Conservation (phyloP, 2,329 filamentous ascomycete species). For the Ophiostoma angusticollis region DNA sequence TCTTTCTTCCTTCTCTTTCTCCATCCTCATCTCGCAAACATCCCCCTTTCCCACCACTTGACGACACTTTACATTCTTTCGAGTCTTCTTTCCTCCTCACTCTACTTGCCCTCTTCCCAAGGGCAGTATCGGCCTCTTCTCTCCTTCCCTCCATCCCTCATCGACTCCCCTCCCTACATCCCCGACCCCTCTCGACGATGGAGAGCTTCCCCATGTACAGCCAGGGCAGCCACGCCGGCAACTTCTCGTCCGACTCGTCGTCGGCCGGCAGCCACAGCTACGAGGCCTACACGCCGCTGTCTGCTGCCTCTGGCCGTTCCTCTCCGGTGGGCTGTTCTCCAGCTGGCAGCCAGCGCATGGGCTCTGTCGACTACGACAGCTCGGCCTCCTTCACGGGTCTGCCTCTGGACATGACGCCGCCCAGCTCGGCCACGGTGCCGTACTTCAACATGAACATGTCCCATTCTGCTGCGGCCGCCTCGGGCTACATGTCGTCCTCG, state of each 20-base stretch:
- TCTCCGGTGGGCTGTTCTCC: constrained; percentile 32
- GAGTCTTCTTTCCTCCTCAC: neutral
- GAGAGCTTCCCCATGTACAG: constrained; percentile 20
- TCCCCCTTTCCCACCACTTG: neutral
- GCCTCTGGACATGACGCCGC: constrained; percentile 24
- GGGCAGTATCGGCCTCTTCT: neutral
- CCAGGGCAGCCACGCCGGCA: constrained; percentile 17
- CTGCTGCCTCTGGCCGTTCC: constrained; percentile 31
- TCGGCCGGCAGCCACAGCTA: constrained; percentile 23
- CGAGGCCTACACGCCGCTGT: constrained; percentile 32
- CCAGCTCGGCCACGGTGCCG: constrained; percentile 17
- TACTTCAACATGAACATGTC: constrained; percentile 9
- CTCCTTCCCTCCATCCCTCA: neutral
- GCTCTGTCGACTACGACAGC: constrained; percentile 22
- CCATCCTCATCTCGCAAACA: neutral
- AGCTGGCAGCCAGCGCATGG: constrained; percentile 20
- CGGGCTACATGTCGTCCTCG: constrained; percentile 2
- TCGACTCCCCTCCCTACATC: neutral
- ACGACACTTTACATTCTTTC: constrained; percentile 1
- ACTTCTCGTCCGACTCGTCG: constrained; percentile 25
- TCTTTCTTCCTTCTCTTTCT: constrained; percentile 1
- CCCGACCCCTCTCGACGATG: constrained; percentile 17
- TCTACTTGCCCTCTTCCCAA: neutral
- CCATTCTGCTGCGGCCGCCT: neutral
- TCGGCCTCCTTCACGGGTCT: constrained; percentile 17